Evolutionary conservation across 768 basidiomycete species (phyloP).

Genomic region (Pleurotus salmoneostramineus): DNA sequence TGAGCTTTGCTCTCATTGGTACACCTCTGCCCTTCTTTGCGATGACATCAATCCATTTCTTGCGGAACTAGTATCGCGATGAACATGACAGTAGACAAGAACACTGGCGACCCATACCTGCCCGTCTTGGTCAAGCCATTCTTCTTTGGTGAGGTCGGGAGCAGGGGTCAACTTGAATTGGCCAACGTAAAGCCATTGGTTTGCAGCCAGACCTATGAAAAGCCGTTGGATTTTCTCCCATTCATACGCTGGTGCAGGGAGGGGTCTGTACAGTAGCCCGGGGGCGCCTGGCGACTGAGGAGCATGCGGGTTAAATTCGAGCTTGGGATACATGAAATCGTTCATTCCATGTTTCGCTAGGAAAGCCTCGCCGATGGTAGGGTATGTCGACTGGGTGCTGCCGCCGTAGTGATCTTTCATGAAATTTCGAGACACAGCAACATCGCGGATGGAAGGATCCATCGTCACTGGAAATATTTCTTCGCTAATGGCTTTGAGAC

Average conservation of each 20-base stretch:
- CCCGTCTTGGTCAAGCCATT: neutral
- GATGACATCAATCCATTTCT: neutral
- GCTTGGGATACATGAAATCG: constrained; percentile 25
- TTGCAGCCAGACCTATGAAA: neutral
- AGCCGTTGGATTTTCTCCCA: neutral
- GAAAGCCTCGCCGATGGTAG: constrained; percentile 14
- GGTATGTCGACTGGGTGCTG: neutral
- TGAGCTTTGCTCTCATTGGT: neutral
- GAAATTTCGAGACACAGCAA: neutral
- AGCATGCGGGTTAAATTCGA: constrained; percentile 19
- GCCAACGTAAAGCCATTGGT: constrained; percentile 4
- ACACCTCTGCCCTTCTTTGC: neutral
- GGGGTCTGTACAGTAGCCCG: constrained; percentile 20
- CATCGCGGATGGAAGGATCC: neutral
- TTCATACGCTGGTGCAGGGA: neutral
- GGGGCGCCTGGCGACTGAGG: constrained; percentile 26
- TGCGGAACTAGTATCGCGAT: neutral
- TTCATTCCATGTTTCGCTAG: constrained; percentile 18
- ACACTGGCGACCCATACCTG: neutral
- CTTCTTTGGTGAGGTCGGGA: neutral
- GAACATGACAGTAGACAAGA: neutral
- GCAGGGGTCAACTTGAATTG: constrained; percentile 2
- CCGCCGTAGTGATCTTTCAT: constrained; percentile 3
- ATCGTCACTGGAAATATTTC: neutral
- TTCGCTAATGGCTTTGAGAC: neutral